phyloP scores from a whole-genome alignment of 1,284 basidiomycete species.

The Rhizopogon hawkerae region DNA sequence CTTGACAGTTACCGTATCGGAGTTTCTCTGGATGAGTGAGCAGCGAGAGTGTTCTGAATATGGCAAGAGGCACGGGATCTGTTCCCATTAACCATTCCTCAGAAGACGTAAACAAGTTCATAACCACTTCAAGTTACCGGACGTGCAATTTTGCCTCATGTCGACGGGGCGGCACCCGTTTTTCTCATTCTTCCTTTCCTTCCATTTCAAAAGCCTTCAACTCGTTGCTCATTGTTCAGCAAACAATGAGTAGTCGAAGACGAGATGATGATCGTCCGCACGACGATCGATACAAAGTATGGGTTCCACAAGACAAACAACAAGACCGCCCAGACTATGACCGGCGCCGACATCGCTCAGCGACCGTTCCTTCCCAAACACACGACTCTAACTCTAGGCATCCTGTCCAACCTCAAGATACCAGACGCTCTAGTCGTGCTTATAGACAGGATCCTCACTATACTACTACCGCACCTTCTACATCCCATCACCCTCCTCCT shows the following conservation, averaged over 20 bases:
- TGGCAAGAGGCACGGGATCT: no score
- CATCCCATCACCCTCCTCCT: slow-evolving; percentile 19
- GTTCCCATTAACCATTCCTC: no score
- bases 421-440: slow-evolving; percentile 18
- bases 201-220: slow-evolving; percentile 10
- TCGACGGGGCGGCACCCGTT: slow-evolving; percentile 30
- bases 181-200: slow-evolving; percentile 10
- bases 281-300: slow-evolving; percentile 19
- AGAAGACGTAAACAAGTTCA: no score
- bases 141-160: slow-evolving; percentile 36
- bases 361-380: slow-evolving; percentile 19
- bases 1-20: no score
- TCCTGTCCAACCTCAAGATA: slow-evolving; percentile 18
- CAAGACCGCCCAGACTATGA: slow-evolving; percentile 20
- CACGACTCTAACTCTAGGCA: slow-evolving; percentile 20
- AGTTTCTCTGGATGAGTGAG: no score
- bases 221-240: neutral
- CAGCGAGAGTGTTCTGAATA: no score
- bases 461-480: slow-evolving; percentile 10
- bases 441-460: slow-evolving; percentile 24
- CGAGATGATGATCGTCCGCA: slow-evolving; percentile 27
- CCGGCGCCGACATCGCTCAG: slow-evolving; percentile 24
- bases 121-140: slow-evolving; percentile 7
- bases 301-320: slow-evolving; percentile 20
- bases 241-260: slow-evolving; percentile 24